Evolutionary conservation across 2,329 filamentous ascomycete genomes (phyloP), one percentile per base, ranked within the genome.

Genomic region (Beauveria medogensis): DNA sequence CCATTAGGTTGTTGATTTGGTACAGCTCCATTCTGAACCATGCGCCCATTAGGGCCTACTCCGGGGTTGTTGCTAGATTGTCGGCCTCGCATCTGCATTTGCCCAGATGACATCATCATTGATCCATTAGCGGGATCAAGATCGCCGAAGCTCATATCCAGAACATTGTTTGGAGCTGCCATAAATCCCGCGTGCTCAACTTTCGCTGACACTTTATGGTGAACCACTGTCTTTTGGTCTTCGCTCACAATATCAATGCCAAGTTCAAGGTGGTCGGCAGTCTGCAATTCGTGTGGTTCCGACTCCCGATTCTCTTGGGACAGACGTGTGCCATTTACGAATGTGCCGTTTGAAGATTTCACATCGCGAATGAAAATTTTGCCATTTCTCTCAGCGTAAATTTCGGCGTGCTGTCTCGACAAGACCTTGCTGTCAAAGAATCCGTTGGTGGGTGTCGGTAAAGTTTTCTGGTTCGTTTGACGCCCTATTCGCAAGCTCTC

Each of bases 201-300:
- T 72, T 95, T 95, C 60, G 94, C 92, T 22, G 93, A 92, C 53
- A 99, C 94, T 72, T 99, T 99, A 78, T 97, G 94, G 71, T 99
- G 94, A 16, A 99, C 92, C 30, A 99, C 92, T 0, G 92, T 97
- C 77, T 96, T 97, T 73, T 97, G 93, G 72, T 99, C 94, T 73
- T 99, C 94, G 74, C 91, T 96, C 56, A 99, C 93, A 70, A 99
- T 99, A 71, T 99, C 94, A 68, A 99, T 99, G 60, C 94, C 94
- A 41, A 99, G 82, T 71, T 99, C 94, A 58, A 99, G 79, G 64
- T 94, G 91, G 71, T 99, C 94, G 66, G 91, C 88, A 63, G 93
- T 92, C 69, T 92, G 88, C 40, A 99, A 78, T 71, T 97, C 93
- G 71, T 97, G 91, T 0, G 94, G 92, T 64, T 97, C 94, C 0